phyloP scores from a whole-genome alignment of 2,329 filamentous ascomycete genomes.

The Epichloe gansuensis region DNA sequence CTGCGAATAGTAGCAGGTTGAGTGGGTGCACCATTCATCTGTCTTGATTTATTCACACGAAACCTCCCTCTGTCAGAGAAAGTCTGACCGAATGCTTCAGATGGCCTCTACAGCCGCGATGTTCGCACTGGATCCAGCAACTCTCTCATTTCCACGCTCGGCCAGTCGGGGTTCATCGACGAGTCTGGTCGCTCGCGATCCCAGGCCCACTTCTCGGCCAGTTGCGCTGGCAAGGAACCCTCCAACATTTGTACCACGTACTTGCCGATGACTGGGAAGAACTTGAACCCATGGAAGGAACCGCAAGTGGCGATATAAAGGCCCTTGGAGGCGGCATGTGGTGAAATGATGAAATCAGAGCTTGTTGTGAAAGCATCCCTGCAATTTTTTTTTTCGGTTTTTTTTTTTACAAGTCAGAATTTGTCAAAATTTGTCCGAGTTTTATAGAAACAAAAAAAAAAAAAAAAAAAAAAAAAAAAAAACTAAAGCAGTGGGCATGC shows the following conservation, averaged over 20 bases:
- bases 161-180: slow-evolving; percentile 40
- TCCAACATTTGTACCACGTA: slow-evolving; percentile 47
- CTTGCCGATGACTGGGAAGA: slow-evolving; percentile 50
- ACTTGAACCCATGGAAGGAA: slow-evolving; percentile 57
- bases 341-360: slow-evolving; percentile 50
- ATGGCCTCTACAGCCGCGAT: slow-evolving; percentile 17
- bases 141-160: slow-evolving; percentile 43
- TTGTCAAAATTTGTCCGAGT: neutral
- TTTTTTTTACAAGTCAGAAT: neutral
- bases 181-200: slow-evolving; percentile 45
- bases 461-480: neutral
- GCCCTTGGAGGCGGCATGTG: slow-evolving; percentile 35
- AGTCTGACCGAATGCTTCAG: too few relatives aligned
- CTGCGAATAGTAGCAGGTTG: too few relatives aligned
- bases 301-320: slow-evolving; percentile 51
- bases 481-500: too few relatives aligned
- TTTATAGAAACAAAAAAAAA: too few relatives aligned
- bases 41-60: too few relatives aligned
- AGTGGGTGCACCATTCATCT: too few relatives aligned
- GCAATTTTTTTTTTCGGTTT: neutral
- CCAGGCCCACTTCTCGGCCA: slow-evolving; percentile 41
- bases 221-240: slow-evolving; percentile 27
- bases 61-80: too few relatives aligned
- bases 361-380: slow-evolving; percentile 54
- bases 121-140: slow-evolving; percentile 20